A percentile compares a stretch with the other conserved stretches of the same genome.
Conservation (phyloP, 2,329 filamentous ascomycete species). For the Alternaria sp. region DNA sequence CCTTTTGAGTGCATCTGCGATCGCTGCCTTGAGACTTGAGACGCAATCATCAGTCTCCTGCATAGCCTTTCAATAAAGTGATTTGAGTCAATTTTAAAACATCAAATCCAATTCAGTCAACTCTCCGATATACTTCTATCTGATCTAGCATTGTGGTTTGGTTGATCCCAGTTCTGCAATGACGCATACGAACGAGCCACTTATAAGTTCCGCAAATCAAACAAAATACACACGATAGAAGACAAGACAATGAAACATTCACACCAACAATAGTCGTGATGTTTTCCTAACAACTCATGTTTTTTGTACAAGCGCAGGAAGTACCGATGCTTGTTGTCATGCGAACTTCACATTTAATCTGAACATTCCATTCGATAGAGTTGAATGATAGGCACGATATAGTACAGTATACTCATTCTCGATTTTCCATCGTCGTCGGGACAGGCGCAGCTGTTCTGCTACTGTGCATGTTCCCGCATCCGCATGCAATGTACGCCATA, state of each 20-base stretch:
- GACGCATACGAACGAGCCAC: background rate
- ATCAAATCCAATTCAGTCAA: background rate
- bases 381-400: slow-evolving; percentile 7
- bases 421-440: background rate
- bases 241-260: background rate
- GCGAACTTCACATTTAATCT: background rate
- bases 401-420: slow-evolving; percentile 11
- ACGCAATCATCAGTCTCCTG: background rate
- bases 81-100: too few relatives aligned
- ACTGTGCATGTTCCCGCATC: background rate
- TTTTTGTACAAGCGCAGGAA: background rate
- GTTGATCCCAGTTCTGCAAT: background rate
- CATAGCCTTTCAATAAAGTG: too few relatives aligned
- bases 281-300: too few relatives aligned
- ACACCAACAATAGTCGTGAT: too few relatives aligned
- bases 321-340: background rate
- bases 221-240: background rate
- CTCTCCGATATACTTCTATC: background rate
- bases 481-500: slow-evolving; percentile 2
- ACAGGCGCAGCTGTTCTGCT: background rate
- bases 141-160: background rate
- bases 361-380: slow-evolving; percentile 1
- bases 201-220: background rate
- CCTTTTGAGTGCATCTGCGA: slow-evolving; percentile 4
- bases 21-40: background rate